Conservation (phyloP, 495 filamentous ascomycete species). For the Penicillium parvum region DNA sequence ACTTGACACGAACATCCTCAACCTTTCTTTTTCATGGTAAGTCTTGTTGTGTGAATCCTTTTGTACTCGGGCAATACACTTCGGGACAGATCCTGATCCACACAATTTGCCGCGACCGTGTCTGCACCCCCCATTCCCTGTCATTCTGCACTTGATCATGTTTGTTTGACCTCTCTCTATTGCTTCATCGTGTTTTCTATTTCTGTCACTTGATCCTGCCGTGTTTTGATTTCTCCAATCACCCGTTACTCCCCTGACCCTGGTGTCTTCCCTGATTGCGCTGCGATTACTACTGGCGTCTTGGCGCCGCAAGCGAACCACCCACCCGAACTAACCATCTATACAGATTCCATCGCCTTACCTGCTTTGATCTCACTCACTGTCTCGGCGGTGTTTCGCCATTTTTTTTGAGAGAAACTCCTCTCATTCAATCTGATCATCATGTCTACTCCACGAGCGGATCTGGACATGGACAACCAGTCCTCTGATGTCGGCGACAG, state of each 20-base stretch:
- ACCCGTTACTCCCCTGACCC: constrained; percentile 11
- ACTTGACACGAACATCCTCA: neutral
- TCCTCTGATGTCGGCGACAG: constrained; percentile 38
- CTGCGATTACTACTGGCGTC: constrained; percentile 33
- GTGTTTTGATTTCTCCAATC: neutral
- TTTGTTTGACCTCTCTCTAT: neutral
- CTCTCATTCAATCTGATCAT: constrained; percentile 20
- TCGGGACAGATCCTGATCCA: constrained; percentile 27
- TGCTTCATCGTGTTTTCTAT: neutral
- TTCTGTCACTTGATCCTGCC: neutral
- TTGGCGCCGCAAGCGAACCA: constrained; percentile 44
- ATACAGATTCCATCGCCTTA: constrained; percentile 26
- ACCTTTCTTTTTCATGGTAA: constrained; percentile 13
- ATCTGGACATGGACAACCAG: constrained; percentile 38
- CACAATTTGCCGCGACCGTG: constrained; percentile 32
- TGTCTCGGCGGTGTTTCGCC: constrained; percentile 4
- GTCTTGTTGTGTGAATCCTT: constrained; percentile 4
- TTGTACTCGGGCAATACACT: constrained; percentile 18
- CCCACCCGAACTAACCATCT: constrained; percentile 29
- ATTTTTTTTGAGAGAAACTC: constrained; percentile 1
- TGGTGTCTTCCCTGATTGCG: constrained; percentile 20
- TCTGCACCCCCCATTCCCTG: constrained; percentile 10
- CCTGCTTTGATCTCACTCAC: constrained; percentile 5
- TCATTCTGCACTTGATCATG: no score
- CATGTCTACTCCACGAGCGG: constrained; percentile 33